These are phyloP conservation scores for Nothomitra cinnamomea DNA, from an alignment of 2,329 filamentous ascomycete genomes.

Conservation along the genomic window DNA sequence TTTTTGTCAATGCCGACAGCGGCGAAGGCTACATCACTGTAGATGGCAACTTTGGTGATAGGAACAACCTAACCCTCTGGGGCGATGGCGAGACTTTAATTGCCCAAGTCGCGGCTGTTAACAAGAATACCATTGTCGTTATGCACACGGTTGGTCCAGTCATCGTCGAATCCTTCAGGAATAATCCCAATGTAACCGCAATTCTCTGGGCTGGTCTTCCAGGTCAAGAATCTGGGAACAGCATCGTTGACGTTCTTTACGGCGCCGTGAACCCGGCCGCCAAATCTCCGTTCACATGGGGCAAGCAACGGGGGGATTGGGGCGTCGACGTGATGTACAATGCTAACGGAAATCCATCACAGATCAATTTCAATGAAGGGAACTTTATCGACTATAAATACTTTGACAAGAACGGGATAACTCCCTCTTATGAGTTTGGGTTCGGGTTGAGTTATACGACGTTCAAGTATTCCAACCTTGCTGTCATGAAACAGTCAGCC, in stretches of 20 bases:
- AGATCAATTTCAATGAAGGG: slow-evolving; percentile 59
- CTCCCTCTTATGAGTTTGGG: slow-evolving; percentile 44
- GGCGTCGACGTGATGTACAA: slow-evolving; percentile 47
- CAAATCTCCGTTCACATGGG: slow-evolving; percentile 69
- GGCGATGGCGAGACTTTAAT: slow-evolving; percentile 64
- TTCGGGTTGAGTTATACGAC: slow-evolving; percentile 46
- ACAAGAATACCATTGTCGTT: slow-evolving; percentile 81
- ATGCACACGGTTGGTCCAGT: slow-evolving; percentile 76
- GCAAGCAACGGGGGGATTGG: slow-evolving; percentile 47
- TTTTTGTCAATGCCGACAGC: slow-evolving; percentile 76
- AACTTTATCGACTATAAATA: slow-evolving; percentile 47
- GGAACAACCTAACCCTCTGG: slow-evolving; percentile 88
- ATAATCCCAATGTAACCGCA: slow-evolving; percentile 64
- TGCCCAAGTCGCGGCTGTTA: slow-evolving; percentile 57
- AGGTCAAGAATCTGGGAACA: slow-evolving; percentile 69
- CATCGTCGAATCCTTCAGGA: slow-evolving; percentile 55
- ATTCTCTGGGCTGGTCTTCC: slow-evolving; percentile 71
- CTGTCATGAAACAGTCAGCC: slow-evolving; percentile 26
- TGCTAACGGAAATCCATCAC: slow-evolving; percentile 54
- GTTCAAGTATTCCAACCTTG: slow-evolving; percentile 40
- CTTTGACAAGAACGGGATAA: slow-evolving; percentile 28
- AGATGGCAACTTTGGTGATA: slow-evolving; percentile 72
- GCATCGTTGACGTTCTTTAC: slow-evolving; percentile 69
- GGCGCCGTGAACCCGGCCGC: slow-evolving; percentile 62
- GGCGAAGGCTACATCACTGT: slow-evolving; percentile 78